Percentiles rank a stretch among this genome's conserved stretches.
phyloP scores from a whole-genome alignment of 1,284 basidiomycete species.

The Ustilago vetiveriae region DNA sequence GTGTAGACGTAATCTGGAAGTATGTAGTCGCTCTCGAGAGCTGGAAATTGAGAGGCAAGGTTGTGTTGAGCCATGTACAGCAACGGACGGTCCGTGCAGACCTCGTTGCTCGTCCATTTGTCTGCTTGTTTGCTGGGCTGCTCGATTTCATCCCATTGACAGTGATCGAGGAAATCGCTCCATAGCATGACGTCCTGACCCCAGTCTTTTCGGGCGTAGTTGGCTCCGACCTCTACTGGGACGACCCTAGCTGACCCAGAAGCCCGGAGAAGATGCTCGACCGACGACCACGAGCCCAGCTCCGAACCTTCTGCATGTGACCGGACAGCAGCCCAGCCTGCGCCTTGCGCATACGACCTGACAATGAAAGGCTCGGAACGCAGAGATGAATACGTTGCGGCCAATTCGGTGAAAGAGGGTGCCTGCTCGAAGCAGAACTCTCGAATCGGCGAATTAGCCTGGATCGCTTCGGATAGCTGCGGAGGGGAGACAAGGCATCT shows the following conservation, averaged over 20 bases:
- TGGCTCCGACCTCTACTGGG: constrained; percentile 86
- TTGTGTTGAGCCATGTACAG: constrained; percentile 93
- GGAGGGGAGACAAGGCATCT: too few species aligned
- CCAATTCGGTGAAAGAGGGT: constrained; percentile 29
- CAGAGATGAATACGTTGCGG: not conserved
- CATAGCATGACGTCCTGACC: constrained; percentile 81
- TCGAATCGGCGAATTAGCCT: constrained; percentile 14
- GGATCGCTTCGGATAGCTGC: constrained; percentile 1
- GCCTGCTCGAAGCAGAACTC: constrained; percentile 20
- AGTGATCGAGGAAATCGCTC: constrained; percentile 76
- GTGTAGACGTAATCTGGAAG: constrained; percentile 89
- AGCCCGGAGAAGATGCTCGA: constrained; percentile 23
- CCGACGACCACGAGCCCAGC: constrained; percentile 68
- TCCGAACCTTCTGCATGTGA: constrained; percentile 69
- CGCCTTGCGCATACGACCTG: constrained; percentile 69
- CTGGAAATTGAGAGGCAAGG: constrained; percentile 84
- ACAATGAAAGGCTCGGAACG: constrained; percentile 77
- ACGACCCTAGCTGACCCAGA: constrained; percentile 79
- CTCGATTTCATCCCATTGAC: constrained; percentile 69
- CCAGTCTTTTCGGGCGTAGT: constrained; percentile 86
- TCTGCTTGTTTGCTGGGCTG: not conserved
- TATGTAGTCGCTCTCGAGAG: constrained; percentile 77
- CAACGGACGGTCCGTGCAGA: constrained; percentile 12
- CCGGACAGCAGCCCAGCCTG: constrained; percentile 77
- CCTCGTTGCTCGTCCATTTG: not conserved